Evolutionary conservation across 352 stramenopile genomes (phyloP).

Genomic region (Pythium folliculosum): DNA sequence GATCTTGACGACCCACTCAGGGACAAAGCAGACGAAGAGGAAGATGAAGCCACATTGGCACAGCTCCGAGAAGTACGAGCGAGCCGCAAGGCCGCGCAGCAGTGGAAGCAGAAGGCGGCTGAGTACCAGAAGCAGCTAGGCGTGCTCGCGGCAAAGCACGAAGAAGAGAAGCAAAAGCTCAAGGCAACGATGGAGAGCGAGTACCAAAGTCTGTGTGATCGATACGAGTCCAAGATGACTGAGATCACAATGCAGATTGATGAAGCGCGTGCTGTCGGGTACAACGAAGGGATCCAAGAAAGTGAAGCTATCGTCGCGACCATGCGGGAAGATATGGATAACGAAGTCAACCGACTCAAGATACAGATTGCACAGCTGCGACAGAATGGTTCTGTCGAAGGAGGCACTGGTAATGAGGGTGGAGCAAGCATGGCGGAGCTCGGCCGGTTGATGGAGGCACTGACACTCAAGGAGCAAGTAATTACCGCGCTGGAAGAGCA

Average conservation of each 20-base stretch:
- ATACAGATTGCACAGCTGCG: constrained; percentile 29
- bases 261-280: constrained; percentile 60
- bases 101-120: constrained; percentile 74
- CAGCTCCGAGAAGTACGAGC: constrained; percentile 41
- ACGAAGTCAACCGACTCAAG: constrained; percentile 32
- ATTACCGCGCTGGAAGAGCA: constrained; percentile 23
- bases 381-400: constrained; percentile 10
- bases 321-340: constrained; percentile 53
- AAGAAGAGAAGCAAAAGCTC: constrained; percentile 49
- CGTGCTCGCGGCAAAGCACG: constrained; percentile 38
- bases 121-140: constrained; percentile 64
- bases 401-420: background rate
- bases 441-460: constrained; percentile 20
- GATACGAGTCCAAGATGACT: constrained; percentile 74
- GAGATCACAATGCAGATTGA: constrained; percentile 78
- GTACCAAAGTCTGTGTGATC: constrained; percentile 65
- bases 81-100: constrained; percentile 42
- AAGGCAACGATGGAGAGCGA: constrained; percentile 55
- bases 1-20: constrained; percentile 29
- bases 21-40: constrained; percentile 33
- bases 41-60: constrained; percentile 43
- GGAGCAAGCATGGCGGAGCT: constrained; percentile 18
- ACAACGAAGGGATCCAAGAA: constrained; percentile 76
- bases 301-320: constrained; percentile 70
- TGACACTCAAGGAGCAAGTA: constrained; percentile 28